Conservation (phyloP, 441 rosid genomes). For the Gossypium davidsonii region DNA sequence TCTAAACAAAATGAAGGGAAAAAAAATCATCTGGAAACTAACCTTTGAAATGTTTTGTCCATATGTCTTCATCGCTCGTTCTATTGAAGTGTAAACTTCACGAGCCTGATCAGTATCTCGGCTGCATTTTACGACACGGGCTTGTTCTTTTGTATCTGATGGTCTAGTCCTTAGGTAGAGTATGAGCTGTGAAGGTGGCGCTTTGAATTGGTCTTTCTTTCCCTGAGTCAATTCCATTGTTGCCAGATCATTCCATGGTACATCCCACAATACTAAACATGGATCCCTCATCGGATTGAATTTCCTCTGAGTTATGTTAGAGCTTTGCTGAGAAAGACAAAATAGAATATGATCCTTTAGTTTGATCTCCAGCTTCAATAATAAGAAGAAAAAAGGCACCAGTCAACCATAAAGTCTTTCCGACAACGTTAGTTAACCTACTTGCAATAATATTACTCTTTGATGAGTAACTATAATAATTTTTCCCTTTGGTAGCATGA, state of each 20-base stretch:
- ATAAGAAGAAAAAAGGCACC: background rate
- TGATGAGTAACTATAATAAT: slow-evolving; percentile 76
- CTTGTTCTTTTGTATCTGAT: slow-evolving; percentile 65
- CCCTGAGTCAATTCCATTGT: slow-evolving; percentile 85
- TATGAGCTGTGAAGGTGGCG: slow-evolving; percentile 65
- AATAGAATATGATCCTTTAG: background rate
- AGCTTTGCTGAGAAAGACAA: slow-evolving; percentile 60
- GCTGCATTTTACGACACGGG: slow-evolving; percentile 66
- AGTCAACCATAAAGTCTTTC: background rate
- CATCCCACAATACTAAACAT: slow-evolving; percentile 84
- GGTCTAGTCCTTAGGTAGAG: slow-evolving; percentile 50
- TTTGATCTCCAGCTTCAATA: background rate
- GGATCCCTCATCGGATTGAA: slow-evolving; percentile 90
- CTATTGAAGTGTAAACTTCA: slow-evolving; percentile 70
- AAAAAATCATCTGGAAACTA: slow-evolving; percentile 13
- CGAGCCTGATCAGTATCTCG: slow-evolving; percentile 66
- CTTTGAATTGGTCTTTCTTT: slow-evolving; percentile 70
- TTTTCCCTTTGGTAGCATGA: slow-evolving; percentile 74
- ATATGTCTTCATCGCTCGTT: slow-evolving; percentile 59
- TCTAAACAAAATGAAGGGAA: background rate
- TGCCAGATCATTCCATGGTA: slow-evolving; percentile 56
- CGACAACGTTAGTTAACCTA: slow-evolving; percentile 31
- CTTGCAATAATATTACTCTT: slow-evolving; percentile 83
- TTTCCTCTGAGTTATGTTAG: slow-evolving; percentile 81
- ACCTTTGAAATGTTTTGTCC: slow-evolving; percentile 59